Percentiles rank a stretch among this genome's conserved stretches.
Conservation (phyloP, 2,329 filamentous ascomycete genomes). For the Phialophora tarda region DNA sequence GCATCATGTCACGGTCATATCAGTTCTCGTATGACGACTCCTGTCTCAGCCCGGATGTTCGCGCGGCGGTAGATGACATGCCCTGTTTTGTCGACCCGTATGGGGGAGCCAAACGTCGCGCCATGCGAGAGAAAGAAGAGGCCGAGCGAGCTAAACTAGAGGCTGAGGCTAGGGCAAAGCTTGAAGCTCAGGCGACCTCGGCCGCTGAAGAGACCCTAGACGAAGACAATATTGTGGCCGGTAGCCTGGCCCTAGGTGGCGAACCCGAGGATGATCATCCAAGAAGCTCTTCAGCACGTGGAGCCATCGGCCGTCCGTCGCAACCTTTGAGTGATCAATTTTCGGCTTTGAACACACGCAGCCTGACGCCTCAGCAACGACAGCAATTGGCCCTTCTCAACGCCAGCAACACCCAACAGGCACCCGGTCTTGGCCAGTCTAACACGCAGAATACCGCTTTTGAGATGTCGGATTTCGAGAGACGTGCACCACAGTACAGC, state of each 20-base stretch:
- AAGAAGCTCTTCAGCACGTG: conserved; percentile 49
- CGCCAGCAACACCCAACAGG: conserved; percentile 63
- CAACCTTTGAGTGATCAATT: conserved; percentile 58
- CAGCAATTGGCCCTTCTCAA: conserved; percentile 72
- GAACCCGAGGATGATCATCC: conserved; percentile 78
- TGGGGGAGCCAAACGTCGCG: conserved; percentile 80
- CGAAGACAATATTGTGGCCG: conserved; percentile 80
- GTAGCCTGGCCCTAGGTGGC: conserved; percentile 86
- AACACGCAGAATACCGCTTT: conserved; percentile 37
- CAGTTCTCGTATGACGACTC: conserved; percentile 60
- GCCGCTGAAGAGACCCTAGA: conserved; percentile 50
- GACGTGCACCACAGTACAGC: conserved; percentile 62
- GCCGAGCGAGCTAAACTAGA: conserved; percentile 64
- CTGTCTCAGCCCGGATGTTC: conserved; percentile 54
- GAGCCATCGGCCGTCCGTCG: conserved; percentile 76
- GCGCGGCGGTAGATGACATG: conserved; percentile 61
- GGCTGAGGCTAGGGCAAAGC: conserved; percentile 59
- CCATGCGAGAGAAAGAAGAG: conserved; percentile 73
- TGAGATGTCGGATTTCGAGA: conserved; percentile 53
- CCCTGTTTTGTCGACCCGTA: conserved; percentile 82
- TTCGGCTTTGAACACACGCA: conserved; percentile 67
- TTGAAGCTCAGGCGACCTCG: conserved; percentile 52
- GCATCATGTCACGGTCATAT: conserved; percentile 57
- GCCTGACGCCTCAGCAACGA: conserved; percentile 81
- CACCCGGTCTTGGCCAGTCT: conserved; percentile 59